Conservation (phyloP, 2,329 filamentous ascomycete species). For the Ophiostoma sp. region DNA sequence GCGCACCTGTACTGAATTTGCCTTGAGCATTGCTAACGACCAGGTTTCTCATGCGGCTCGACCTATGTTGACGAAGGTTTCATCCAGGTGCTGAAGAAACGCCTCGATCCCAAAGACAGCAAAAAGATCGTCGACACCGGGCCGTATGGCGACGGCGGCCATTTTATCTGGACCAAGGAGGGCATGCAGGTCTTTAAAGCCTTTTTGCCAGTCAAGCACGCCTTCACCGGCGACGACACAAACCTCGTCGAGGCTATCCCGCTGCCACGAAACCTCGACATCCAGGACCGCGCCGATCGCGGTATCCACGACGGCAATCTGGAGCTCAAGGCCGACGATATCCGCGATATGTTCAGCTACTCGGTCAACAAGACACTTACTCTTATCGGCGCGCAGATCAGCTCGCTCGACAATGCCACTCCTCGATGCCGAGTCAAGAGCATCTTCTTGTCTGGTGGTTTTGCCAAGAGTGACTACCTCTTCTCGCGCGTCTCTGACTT, state of each 20-base stretch:
- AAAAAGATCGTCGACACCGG: conserved; percentile 27
- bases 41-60: conserved; percentile 29
- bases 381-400: conserved; percentile 28
- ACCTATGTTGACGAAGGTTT: conserved; percentile 30
- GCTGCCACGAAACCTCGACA: conserved; percentile 27
- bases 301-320: conserved; percentile 27
- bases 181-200: conserved; percentile 29
- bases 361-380: conserved; percentile 29
- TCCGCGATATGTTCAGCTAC: conserved; percentile 28
- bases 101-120: conserved; percentile 27
- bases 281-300: conserved; percentile 24
- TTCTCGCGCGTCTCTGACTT: conserved; percentile 26
- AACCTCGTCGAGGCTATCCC: conserved; percentile 23
- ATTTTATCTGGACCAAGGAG: conserved; percentile 30
- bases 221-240: conserved; percentile 27
- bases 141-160: conserved; percentile 28
- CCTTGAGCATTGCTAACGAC: background rate
- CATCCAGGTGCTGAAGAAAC: conserved; percentile 25
- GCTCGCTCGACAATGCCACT: conserved; percentile 24
- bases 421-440: conserved; percentile 27
- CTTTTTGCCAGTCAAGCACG: conserved; percentile 30
- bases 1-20: background rate
- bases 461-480: conserved; percentile 29
- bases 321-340: conserved; percentile 25
- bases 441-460: conserved; percentile 31